Base-by-base conservation (phyloP, 495 filamentous ascomycete genomes). In the Penicillium chermesinum region DNA sequence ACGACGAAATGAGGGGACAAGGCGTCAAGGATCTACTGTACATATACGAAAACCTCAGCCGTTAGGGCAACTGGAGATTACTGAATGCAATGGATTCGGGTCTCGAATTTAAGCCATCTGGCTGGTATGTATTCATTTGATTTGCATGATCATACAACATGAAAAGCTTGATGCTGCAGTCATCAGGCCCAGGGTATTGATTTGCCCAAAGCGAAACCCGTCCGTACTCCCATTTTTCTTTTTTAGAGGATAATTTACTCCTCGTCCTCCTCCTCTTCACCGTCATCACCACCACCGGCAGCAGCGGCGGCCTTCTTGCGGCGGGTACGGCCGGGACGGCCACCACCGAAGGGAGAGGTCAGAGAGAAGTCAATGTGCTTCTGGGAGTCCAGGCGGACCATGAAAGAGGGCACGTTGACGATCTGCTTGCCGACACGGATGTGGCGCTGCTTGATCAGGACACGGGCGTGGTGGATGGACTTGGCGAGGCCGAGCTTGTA, bases 391-490 rank as follows among this genome's bases (percentile, higher is more conserved):
- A 98, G 89, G 74, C 93, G 93, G 72, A 98, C 93, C 69, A 98
- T 81, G 85, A 94, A 98, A 27, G 91, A 96, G 43, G 93, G 93
- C 20, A 98, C 93, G 74, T 97, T 98, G 80, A 98, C 93, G 74
- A 98, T 97, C 82, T 98, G 93, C 87, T 97, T 97, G 72, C 93
- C 93, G 67, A 98, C 93, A 73, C 93, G 93, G 77, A 98, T 97
- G 79, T 98, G 93, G 60, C 93, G 84, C 79, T 98, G 93, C 72
- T 87, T 88, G 79, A 98, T 98, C 57, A 98, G 82, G 69, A 97
- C 93, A 86, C 93, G 91, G 57, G 93, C 93, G 79, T 98, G 93
- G 81, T 98, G 93, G 79, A 98, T 96, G 50, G 88, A 94, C 86
- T 98, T 98, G 73, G 93, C 93, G 52, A 98, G 87, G 68, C 93